A percentile compares a stretch with the other conserved stretches of the same genome.
Conservation (phyloP, 805 yeast species). For the Teunomyces kruisii region DNA sequence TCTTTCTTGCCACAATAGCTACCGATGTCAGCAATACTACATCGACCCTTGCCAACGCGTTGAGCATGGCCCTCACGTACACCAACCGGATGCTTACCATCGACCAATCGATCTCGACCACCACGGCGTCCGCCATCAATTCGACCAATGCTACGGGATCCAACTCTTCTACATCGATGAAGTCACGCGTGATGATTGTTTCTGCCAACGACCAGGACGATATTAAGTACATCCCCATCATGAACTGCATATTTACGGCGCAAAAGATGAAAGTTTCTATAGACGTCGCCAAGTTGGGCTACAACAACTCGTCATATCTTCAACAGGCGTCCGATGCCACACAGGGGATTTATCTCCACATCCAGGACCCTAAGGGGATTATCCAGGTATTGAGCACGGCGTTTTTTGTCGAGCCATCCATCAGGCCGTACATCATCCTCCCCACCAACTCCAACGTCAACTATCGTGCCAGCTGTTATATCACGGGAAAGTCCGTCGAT, state of each 20-base stretch:
- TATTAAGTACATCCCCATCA: conserved; percentile 83
- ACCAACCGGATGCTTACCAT: conserved; percentile 64
- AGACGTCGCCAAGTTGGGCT: conserved; percentile 82
- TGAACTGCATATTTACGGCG: conserved; percentile 95
- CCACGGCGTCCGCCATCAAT: conserved; percentile 43
- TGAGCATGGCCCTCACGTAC: conserved; percentile 78
- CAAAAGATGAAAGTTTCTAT: conserved; percentile 88
- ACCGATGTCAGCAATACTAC: background rate
- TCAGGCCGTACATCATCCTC: conserved; percentile 71
- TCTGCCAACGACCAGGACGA: conserved; percentile 76
- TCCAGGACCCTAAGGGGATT: conserved; percentile 70
- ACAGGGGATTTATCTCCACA: conserved; percentile 76
- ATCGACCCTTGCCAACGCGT: conserved; percentile 64
- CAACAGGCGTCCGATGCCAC: conserved; percentile 98
- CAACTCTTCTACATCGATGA: conserved; percentile 27
- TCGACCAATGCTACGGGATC: conserved; percentile 18
- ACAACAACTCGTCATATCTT: conserved; percentile 66
- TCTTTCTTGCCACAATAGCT: background rate
- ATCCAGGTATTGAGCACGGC: conserved; percentile 82
- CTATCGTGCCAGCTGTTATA: conserved; percentile 90
- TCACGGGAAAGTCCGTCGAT: conserved; percentile 88
- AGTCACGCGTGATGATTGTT: conserved; percentile 47
- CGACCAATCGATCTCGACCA: conserved; percentile 45
- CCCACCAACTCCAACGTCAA: conserved; percentile 87
- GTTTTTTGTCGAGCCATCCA: conserved; percentile 79